Base-by-base conservation (phyloP, 1,284 basidiomycete genomes). In the Malassezia sympodialis region DNA sequence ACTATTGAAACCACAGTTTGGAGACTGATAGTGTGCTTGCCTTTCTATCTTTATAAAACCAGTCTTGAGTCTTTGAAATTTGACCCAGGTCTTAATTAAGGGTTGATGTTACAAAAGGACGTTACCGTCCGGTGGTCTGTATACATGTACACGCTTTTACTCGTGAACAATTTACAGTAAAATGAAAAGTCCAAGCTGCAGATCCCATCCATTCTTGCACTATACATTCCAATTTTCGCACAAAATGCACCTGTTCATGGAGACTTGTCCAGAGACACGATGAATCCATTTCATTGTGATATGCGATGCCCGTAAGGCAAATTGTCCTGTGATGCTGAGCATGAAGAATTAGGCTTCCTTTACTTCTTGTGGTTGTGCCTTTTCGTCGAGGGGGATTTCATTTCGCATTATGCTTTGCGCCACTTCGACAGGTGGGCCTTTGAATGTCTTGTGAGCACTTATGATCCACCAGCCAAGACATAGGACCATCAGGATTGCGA, bases 401-500 rank as follows among this genome's bases (percentile, higher is more conserved):
- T 14, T 34, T 4, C 32, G 8, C 7, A 37, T 19, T 3, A 6
- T 37, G 4, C 7, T 17, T 14, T 37, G 35, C 17, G 37, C 37
- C 2, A 21, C 11, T 21, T 39, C 37, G 19, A 39, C 21, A 8
- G 37, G 37, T 39, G 37, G 37, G 4, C 67, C 68, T n/a, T 56
- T 55, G 46, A 62, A 71, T 11, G 57, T 26, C 8, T 58, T 63
- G 7, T 54, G 49, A 0, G 65, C 68, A 19, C 52, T 34, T 4
- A 59, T 17, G 17, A 65, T 23, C 66, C 67, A 71, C 12, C 59
- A 63, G 17, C 55, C 32, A 2, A 27, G 34, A 7, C 60, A 60
- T 17, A 66, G 26, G 21, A 61, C 5, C 2, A 60, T 53, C 11
- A 67, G 64, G 7, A 72, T 37, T 1, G 47, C 58, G 0, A 68